These are phyloP conservation scores for Colletotrichum lupini DNA, from an alignment of 2,329 filamentous ascomycete species.

Conservation along the genomic window DNA sequence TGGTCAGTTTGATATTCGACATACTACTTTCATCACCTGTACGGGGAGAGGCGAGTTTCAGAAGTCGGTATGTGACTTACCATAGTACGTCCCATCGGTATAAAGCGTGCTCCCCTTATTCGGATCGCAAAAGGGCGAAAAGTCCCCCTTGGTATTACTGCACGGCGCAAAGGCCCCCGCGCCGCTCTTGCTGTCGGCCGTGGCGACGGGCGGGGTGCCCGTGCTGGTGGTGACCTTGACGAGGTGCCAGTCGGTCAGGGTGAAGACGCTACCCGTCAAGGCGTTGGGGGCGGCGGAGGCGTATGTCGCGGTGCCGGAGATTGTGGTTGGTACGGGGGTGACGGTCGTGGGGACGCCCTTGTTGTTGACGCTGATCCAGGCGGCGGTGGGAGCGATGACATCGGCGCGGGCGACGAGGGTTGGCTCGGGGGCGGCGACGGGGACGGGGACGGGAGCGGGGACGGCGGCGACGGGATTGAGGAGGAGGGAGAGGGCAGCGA, in stretches of 20 bases:
- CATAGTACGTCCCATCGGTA: slow-evolving; percentile 61
- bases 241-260: slow-evolving; percentile 47
- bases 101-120: slow-evolving; percentile 54
- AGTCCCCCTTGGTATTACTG: slow-evolving; percentile 56
- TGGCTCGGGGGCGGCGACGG: slow-evolving; percentile 38
- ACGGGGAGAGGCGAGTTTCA: not conserved
- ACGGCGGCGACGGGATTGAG: slow-evolving; percentile 43
- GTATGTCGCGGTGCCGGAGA: slow-evolving; percentile 55
- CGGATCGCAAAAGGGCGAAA: slow-evolving; percentile 65
- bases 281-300: slow-evolving; percentile 56
- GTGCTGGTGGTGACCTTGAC: slow-evolving; percentile 53
- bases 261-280: slow-evolving; percentile 57
- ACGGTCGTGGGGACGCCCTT: slow-evolving; percentile 59
- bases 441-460: slow-evolving; percentile 40
- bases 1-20: not conserved
- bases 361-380: slow-evolving; percentile 64
- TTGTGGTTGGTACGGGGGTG: slow-evolving; percentile 60
- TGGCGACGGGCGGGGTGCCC: slow-evolving; percentile 57
- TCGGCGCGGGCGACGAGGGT: slow-evolving; percentile 38
- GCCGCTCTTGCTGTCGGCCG: slow-evolving; percentile 52
- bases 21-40: not conserved
- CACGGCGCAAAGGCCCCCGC: slow-evolving; percentile 63
- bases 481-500: slow-evolving; percentile 36
- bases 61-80: slow-evolving; percentile 43
- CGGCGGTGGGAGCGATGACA: slow-evolving; percentile 48